Percentiles rank a stretch among this genome's conserved stretches.
These are phyloP conservation scores for Pleurozium schreberi DNA, from an alignment of 225 moss, liverwort and hornwort species.

Conservation along the genomic window DNA sequence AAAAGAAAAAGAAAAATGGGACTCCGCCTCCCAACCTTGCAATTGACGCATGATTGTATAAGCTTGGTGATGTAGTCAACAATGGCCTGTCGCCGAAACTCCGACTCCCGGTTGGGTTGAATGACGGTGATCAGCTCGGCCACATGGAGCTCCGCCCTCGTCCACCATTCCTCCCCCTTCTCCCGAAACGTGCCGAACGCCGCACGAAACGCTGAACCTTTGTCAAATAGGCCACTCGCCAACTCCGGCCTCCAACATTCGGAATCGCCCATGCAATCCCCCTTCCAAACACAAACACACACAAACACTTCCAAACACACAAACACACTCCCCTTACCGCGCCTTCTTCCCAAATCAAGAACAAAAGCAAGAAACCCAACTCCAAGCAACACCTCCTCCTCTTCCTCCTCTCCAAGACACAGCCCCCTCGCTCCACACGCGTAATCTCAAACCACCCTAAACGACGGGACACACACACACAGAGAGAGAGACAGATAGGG, in stretches of 20 bases:
- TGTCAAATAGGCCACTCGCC: constrained; percentile 37
- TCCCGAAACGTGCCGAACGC: constrained; percentile 18
- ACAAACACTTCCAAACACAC: neutral
- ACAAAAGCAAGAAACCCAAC: neutral
- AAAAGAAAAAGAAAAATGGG: no score
- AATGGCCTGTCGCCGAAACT: constrained; percentile 40
- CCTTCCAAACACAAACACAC: neutral
- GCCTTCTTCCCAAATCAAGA: neutral
- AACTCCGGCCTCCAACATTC: constrained; percentile 34
- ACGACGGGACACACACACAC: neutral
- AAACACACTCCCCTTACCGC: neutral
- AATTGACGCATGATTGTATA: constrained; percentile 34
- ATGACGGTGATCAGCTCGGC: constrained; percentile 43
- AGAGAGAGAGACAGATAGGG: neutral
- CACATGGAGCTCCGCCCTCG: constrained; percentile 37
- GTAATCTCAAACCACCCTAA: neutral
- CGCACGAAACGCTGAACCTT: constrained; percentile 26
- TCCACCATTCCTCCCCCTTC: constrained; percentile 56
- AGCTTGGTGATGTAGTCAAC: constrained; percentile 34
- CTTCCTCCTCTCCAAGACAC: neutral
- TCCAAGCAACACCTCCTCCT: neutral
- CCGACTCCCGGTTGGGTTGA: constrained; percentile 45
- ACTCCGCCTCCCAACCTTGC: neutral
- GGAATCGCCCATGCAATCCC: constrained; percentile 75
- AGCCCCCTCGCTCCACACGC: neutral